Percentiles rank a stretch among this genome's conserved stretches.
Evolutionary conservation across 176 grass and related monocot genomes (phyloP).

Genomic region (Sorghum bicolor): DNA sequence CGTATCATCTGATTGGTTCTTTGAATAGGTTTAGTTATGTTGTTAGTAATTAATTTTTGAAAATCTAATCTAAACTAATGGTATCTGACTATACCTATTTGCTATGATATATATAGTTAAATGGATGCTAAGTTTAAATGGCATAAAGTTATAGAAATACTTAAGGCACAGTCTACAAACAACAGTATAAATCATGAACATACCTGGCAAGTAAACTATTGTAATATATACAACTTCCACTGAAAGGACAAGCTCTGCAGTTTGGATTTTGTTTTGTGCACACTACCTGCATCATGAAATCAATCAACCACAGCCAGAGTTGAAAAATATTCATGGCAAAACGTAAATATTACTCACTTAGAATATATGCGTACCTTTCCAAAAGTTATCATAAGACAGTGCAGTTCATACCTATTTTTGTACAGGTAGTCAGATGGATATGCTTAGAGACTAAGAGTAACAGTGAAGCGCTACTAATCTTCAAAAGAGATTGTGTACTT

Average conservation of each 20-base stretch:
- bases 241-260: conserved; percentile 49
- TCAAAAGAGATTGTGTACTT: conserved; percentile 11
- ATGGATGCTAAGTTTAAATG: neutral
- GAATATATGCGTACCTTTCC: conserved; percentile 48
- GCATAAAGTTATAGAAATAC: neutral
- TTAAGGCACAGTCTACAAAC: neutral
- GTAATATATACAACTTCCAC: conserved; percentile 38
- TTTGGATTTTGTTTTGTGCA: conserved; percentile 53
- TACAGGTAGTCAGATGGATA: conserved; percentile 28
- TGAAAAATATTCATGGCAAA: conserved; percentile 6
- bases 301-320: conserved; percentile 16
- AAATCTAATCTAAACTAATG: conserved; percentile 1
- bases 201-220: conserved; percentile 42
- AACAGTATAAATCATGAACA: conserved; percentile 17
- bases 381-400: conserved; percentile 61
- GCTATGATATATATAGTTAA: no score
- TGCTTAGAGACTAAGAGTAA: conserved; percentile 23
- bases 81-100: neutral
- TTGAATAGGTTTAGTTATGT: neutral
- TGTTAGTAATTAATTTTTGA: neutral
- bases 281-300: conserved; percentile 32
- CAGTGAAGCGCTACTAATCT: neutral
- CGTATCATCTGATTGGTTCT: neutral
- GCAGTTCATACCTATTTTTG: conserved; percentile 52
- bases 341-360: neutral